phyloP scores from a whole-genome alignment of 2,329 filamentous ascomycete species.

The Trichophyton rubrum region DNA sequence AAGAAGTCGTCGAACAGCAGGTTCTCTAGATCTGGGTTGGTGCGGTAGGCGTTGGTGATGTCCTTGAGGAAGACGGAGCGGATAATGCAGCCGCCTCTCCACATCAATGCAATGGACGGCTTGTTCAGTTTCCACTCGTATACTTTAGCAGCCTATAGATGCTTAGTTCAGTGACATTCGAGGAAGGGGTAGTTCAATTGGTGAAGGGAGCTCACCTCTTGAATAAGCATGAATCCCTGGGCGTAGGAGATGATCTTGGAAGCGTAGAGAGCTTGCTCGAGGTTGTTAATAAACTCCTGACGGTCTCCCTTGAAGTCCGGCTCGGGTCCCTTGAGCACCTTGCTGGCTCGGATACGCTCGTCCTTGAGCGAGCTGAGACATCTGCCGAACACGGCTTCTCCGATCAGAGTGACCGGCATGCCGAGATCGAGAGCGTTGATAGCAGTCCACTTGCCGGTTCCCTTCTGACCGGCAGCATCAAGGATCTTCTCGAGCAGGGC shows the following conservation, averaged over 20 bases:
- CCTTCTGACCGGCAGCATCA: constrained; percentile 97
- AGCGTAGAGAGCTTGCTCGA: constrained; percentile 97
- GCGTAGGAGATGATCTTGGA: constrained; percentile 99
- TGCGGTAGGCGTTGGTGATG: constrained; percentile 94
- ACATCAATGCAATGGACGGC: constrained; percentile 99
- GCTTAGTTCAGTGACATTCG: no score
- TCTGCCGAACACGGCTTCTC: constrained; percentile 88
- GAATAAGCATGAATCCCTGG: constrained; percentile 99
- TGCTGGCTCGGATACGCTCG: constrained; percentile 73
- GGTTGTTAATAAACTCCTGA: constrained; percentile 86
- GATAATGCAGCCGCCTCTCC: constrained; percentile 99
- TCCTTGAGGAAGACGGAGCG: constrained; percentile 99
- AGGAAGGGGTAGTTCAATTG: no score
- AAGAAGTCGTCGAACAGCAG: constrained; percentile 98
- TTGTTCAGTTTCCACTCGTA: constrained; percentile 99
- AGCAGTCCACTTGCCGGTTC: constrained; percentile 99
- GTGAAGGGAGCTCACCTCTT: constrained; percentile 54
- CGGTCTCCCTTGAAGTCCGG: constrained; percentile 80
- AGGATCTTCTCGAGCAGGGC: constrained; percentile 97
- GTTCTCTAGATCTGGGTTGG: constrained; percentile 90
- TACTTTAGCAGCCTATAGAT: constrained; percentile 69
- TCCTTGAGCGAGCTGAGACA: constrained; percentile 91
- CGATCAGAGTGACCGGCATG: constrained; percentile 96
- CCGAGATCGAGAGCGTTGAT: constrained; percentile 98
- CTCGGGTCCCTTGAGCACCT: constrained; percentile 63